These are phyloP conservation scores for Xylariaceae sp. DNA, from an alignment of 2,329 filamentous ascomycete genomes.

Conservation along the genomic window DNA sequence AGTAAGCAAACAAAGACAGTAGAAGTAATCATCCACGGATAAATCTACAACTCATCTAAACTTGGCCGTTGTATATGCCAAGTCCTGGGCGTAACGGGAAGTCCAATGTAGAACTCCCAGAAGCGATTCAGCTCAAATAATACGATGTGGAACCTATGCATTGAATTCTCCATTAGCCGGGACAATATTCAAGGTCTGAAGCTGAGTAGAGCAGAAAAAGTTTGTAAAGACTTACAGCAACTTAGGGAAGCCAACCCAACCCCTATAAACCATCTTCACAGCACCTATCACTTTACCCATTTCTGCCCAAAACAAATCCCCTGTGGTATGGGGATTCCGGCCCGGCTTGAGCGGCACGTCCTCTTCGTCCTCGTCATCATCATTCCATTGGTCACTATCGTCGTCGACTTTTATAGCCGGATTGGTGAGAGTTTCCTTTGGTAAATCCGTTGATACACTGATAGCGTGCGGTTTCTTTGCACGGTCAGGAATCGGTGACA, in stretches of 20 bases:
- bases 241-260: slow-evolving; percentile 73
- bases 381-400: slow-evolving; percentile 46
- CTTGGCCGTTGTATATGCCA: slow-evolving; percentile 54
- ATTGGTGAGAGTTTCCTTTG: slow-evolving; percentile 26
- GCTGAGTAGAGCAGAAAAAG: background rate
- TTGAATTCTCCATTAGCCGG: background rate
- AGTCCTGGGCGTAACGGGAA: slow-evolving; percentile 55
- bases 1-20: background rate
- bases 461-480: slow-evolving; percentile 54
- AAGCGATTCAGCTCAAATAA: slow-evolving; percentile 52
- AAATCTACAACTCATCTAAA: slow-evolving; percentile 54
- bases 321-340: slow-evolving; percentile 47
- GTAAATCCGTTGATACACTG: slow-evolving; percentile 30
- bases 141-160: slow-evolving; percentile 50
- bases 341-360: slow-evolving; percentile 38
- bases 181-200: background rate
- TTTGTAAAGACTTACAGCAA: slow-evolving; percentile 65
- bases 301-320: slow-evolving; percentile 69
- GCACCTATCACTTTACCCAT: slow-evolving; percentile 66
- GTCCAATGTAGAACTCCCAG: slow-evolving; percentile 58
- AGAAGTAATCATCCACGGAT: background rate
- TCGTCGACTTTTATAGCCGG: slow-evolving; percentile 26
- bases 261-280: slow-evolving; percentile 68
- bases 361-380: slow-evolving; percentile 48
- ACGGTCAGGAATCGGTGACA: slow-evolving; percentile 43